Conservation (phyloP, 352 stramenopile genomes). For the Phytophthora tubulina region DNA sequence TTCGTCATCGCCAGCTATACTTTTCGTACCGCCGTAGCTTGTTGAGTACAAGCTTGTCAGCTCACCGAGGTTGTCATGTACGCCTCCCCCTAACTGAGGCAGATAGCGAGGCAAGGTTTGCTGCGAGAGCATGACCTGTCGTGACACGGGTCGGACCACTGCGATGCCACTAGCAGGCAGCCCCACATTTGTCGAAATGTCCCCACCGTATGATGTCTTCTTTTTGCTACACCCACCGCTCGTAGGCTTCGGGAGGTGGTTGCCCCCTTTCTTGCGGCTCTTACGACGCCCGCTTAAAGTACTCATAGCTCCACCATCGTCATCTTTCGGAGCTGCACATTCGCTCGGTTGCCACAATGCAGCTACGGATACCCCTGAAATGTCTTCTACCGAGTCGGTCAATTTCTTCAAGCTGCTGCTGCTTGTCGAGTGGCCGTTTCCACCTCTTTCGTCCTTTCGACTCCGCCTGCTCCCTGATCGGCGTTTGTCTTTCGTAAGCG, state of each 20-base stretch:
- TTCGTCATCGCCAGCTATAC: slow-evolving; percentile 26
- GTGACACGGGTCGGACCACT: slow-evolving; percentile 56
- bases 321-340: slow-evolving; percentile 50
- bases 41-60: slow-evolving; percentile 13
- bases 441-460: slow-evolving; percentile 47
- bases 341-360: slow-evolving; percentile 35
- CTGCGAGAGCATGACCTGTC: slow-evolving; percentile 49
- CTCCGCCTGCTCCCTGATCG: slow-evolving; percentile 50
- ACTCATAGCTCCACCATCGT: slow-evolving; percentile 39
- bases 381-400: slow-evolving; percentile 45
- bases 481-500: slow-evolving; percentile 50
- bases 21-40: slow-evolving; percentile 16
- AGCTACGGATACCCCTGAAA: slow-evolving; percentile 15
- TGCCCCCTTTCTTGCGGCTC: slow-evolving; percentile 52
- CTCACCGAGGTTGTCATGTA: slow-evolving; percentile 35
- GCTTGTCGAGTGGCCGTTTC: slow-evolving; percentile 44
- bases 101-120: slow-evolving; percentile 54
- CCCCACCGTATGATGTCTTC: slow-evolving; percentile 33
- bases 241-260: slow-evolving; percentile 51
- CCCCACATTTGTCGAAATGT: slow-evolving; percentile 29
- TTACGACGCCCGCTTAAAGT: slow-evolving; percentile 43
- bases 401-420: slow-evolving; percentile 51
- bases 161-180: slow-evolving; percentile 37
- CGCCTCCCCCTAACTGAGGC: slow-evolving; percentile 48
- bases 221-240: slow-evolving; percentile 48